Evolutionary conservation across 2,329 filamentous ascomycete genomes (phyloP).

Genomic region (Colletotrichum sp.): DNA sequence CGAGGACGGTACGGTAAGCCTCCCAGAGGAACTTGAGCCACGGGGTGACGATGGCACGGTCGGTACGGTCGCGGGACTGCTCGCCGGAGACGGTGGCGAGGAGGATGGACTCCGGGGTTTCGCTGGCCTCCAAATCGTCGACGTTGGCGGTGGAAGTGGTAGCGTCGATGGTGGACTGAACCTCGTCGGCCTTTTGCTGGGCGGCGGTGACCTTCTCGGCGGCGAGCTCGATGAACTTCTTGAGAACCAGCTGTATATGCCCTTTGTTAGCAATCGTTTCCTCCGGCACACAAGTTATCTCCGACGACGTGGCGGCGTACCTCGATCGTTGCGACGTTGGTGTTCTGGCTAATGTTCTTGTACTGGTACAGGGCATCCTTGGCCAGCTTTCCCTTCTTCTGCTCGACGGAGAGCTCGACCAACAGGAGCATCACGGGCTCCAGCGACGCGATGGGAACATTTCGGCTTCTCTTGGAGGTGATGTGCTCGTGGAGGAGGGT

Average conservation of each 20-base stretch:
- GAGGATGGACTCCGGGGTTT: slow-evolving; percentile 97
- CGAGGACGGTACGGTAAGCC: slow-evolving; percentile 96
- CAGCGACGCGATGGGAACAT: slow-evolving; percentile 92
- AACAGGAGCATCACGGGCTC: slow-evolving; percentile 99
- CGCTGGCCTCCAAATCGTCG: slow-evolving; percentile 94
- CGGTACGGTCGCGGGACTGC: slow-evolving; percentile 95
- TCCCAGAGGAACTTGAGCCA: slow-evolving; percentile 99
- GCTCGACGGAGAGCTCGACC: slow-evolving; percentile 94
- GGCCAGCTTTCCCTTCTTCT: slow-evolving; percentile 97
- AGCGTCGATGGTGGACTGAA: slow-evolving; percentile 86
- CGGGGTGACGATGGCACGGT: slow-evolving; percentile 96
- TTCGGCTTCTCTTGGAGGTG: slow-evolving; percentile 96
- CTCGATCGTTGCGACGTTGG: slow-evolving; percentile 97
- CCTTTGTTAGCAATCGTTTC: slow-evolving; percentile 6
- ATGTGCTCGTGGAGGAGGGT: slow-evolving; percentile 98
- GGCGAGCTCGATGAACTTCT: slow-evolving; percentile 97
- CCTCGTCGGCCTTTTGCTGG: slow-evolving; percentile 93
- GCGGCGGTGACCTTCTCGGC: slow-evolving; percentile 96
- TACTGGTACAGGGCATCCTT: slow-evolving; percentile 99
- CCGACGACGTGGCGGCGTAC: slow-evolving; percentile 45
- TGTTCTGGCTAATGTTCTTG: slow-evolving; percentile 99
- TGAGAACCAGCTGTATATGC: slow-evolving; percentile 76
- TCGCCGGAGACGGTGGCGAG: slow-evolving; percentile 97
- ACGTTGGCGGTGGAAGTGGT: slow-evolving; percentile 75
- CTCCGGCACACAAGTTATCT: background rate